phyloP scores from a whole-genome alignment of 2,329 filamentous ascomycete genomes.

The Cladosporium sp. region DNA sequence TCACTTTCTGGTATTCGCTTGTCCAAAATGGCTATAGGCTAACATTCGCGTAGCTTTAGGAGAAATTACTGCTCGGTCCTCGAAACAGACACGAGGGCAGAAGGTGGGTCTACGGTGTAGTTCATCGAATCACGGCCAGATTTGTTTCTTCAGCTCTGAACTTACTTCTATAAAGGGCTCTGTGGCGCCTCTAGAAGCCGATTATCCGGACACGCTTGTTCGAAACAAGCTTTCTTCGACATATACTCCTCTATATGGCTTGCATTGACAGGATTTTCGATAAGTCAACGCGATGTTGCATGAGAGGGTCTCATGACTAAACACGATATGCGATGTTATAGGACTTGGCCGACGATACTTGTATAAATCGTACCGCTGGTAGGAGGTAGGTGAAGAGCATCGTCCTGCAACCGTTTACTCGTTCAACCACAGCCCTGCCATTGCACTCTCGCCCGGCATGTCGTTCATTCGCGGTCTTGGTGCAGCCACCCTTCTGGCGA shows the following conservation, averaged over 20 bases:
- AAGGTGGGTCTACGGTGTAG: neutral
- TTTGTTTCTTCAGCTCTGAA: neutral
- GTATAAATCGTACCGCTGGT: neutral
- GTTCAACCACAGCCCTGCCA: neutral
- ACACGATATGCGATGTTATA: neutral
- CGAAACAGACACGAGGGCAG: neutral
- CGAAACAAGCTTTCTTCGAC: constrained; percentile 1
- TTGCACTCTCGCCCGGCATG: neutral
- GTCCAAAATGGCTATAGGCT: neutral
- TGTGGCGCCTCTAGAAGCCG: constrained; percentile 6
- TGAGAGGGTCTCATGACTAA: neutral
- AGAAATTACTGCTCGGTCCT: neutral
- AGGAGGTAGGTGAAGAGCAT: neutral
- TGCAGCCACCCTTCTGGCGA: neutral
- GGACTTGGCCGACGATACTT: neutral
- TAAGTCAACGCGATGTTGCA: neutral
- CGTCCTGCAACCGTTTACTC: neutral
- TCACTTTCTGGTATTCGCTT: neutral
- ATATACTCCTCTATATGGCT: neutral
- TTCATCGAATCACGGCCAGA: neutral
- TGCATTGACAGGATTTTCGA: constrained; percentile 2
- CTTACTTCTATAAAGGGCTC: neutral
- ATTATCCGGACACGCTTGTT: constrained; percentile 4
- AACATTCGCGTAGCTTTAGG: neutral
- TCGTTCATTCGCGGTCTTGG: neutral